Evolutionary conservation across 345 rosid genomes (phyloP).

Genomic region (Citrus hindsii): DNA sequence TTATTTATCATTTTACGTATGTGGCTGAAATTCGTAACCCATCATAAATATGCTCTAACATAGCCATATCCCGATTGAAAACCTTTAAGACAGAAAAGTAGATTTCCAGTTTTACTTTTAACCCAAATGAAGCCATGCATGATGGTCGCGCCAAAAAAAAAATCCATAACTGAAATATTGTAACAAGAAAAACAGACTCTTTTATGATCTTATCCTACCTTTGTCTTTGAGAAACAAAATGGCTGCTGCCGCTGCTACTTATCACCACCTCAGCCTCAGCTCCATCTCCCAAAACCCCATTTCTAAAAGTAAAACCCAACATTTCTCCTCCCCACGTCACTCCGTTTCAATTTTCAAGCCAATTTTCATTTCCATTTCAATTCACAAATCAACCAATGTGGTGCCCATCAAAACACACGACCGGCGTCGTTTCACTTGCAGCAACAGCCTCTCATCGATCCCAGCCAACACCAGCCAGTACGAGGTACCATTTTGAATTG

Average conservation of each 20-base stretch:
- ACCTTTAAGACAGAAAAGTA: too few species aligned
- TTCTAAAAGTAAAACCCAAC: constrained; percentile 7
- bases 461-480: constrained; percentile 48
- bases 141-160: too few species aligned
- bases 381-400: constrained; percentile 7
- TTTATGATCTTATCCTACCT: neutral
- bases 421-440: constrained; percentile 35
- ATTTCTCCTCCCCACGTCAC: neutral
- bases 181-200: neutral
- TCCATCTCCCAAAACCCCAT: constrained; percentile 11
- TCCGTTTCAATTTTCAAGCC: constrained; percentile 11
- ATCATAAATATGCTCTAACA: fast-evolving
- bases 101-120: too few species aligned
- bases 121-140: too few species aligned
- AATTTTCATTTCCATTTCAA: constrained; percentile 20
- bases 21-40: fast-evolving
- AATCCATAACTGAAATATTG: neutral
- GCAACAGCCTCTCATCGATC: constrained; percentile 32
- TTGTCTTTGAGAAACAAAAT: constrained; percentile 5
- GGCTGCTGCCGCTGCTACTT: constrained; percentile 20
- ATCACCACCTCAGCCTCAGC: constrained; percentile 17
- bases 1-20: too few species aligned
- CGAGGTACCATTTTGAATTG: constrained; percentile 27
- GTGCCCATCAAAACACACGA: constrained; percentile 13
- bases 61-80: too few species aligned